A percentile compares a stretch with the other conserved stretches of the same genome.
Conservation (phyloP, 2,329 filamentous ascomycete genomes). For the Monosporascus ibericus region DNA sequence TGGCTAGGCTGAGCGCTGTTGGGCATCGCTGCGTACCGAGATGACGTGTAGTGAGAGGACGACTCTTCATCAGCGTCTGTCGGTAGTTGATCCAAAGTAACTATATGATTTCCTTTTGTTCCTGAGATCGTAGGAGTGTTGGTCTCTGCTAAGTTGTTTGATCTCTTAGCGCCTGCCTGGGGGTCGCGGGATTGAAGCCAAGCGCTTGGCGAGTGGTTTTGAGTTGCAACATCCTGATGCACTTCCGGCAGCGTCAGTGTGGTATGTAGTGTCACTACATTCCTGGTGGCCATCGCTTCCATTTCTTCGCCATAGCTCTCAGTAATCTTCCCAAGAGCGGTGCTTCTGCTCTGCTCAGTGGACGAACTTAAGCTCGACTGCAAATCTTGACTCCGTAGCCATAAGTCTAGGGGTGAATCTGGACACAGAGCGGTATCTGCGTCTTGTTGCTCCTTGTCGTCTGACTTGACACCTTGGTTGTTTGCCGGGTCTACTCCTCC, state of each 20-base stretch:
- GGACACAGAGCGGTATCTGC: constrained; percentile 9
- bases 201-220: neutral
- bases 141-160: neutral
- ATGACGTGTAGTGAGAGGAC: constrained; percentile 20
- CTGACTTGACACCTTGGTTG: neutral
- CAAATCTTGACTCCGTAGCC: constrained; percentile 23
- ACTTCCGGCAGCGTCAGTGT: neutral
- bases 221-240: neutral
- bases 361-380: constrained; percentile 14
- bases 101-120: neutral
- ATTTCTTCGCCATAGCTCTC: constrained; percentile 1
- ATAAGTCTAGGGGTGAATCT: constrained; percentile 23
- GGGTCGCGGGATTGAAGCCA: neutral
- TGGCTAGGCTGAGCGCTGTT: constrained; percentile 16
- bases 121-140: constrained; percentile 2
- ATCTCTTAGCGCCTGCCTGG: neutral
- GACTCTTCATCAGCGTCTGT: constrained; percentile 8
- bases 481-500: neutral
- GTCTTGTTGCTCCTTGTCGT: neutral
- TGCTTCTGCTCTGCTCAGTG: constrained; percentile 13
- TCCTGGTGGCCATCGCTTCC: neutral
- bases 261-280: neutral
- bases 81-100: neutral
- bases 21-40: constrained; percentile 18
- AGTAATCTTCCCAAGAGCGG: constrained; percentile 4